Base-by-base conservation (phyloP, 768 basidiomycete species). In the Russula emetica region DNA sequence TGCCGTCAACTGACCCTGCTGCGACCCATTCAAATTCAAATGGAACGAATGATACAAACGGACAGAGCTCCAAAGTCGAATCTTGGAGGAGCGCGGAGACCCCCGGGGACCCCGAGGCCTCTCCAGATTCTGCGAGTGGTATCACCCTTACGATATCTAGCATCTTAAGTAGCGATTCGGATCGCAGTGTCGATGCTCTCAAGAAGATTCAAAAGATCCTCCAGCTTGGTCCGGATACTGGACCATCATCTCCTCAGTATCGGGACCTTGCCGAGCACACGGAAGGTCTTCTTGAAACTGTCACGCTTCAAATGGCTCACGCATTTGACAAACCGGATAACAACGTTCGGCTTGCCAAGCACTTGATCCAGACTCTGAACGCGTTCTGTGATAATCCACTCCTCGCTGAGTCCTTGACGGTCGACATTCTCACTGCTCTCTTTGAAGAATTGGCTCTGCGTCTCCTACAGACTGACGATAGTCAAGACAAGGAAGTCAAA, bases 321-420 rank as follows among this genome's bases (percentile, higher is more conserved):
- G 86, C 94, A 22, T 98, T 98, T 72, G 91, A 94, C 57, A 83
- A 84, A 53, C 86, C 86, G 2, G 85, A 89, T 32, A 87, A 90
- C 66, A 92, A 93, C 70, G 94, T 97, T 77, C 84, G 97, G 45
- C 79, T 99, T 10, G 93, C 95, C 53, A 99, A 99, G 75, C 97
- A 98, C 74, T 83, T 98, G 58, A 96, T 98, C 66, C 95, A 98
- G 74, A 95, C 95, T 0, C 83, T 98, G 32, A 94, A 95, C 70
- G 90, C 90, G 28, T 94, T 98, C 73, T 96, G 94, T 70, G 94
- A 98, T 71, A 92, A 95, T 72, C 76, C 85, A 7, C 82, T 91
- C 66, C 81, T 99, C 54, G 92, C 94, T 13, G 90, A 94, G 72
- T 91, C 90, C 9, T 73, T 98, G 61, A 89, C 90, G 0, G 86